Conservation (phyloP, 2,329 filamentous ascomycete genomes). For the Didymella glomerata region DNA sequence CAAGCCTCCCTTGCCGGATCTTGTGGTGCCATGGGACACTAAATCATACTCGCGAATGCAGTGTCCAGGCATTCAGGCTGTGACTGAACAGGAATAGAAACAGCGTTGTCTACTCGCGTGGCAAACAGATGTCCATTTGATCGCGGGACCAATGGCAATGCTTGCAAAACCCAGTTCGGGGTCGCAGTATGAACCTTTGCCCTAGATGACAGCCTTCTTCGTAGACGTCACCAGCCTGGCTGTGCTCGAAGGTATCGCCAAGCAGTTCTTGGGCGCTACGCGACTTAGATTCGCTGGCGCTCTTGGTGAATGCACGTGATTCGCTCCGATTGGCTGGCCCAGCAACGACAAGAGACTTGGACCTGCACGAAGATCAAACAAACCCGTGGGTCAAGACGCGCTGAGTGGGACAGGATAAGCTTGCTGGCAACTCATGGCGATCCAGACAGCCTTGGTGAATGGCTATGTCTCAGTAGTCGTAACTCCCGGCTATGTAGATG, state of each 20-base stretch:
- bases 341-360: slow-evolving; percentile 32
- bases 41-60: slow-evolving; percentile 1
- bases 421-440: slow-evolving; percentile 13
- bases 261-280: slow-evolving; percentile 21
- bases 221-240: slow-evolving; percentile 38
- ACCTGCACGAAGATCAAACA: slow-evolving; percentile 10
- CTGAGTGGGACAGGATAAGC: slow-evolving; percentile 3
- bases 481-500: slow-evolving; percentile 31
- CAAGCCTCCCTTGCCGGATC: slow-evolving; percentile 5
- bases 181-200: slow-evolving; percentile 4
- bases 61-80: slow-evolving; percentile 8
- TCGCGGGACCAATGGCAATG: slow-evolving; percentile 1
- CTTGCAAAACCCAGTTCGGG: background rate
- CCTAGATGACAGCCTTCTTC: slow-evolving; percentile 18
- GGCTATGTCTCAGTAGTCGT: slow-evolving; percentile 30
- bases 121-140: slow-evolving; percentile 2
- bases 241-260: slow-evolving; percentile 34
- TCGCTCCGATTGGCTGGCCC: slow-evolving; percentile 19
- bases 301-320: slow-evolving; percentile 34
- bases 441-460: slow-evolving; percentile 15
- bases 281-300: slow-evolving; percentile 28
- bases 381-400: slow-evolving; percentile 7
- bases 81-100: slow-evolving; percentile 24
- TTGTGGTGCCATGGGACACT: slow-evolving; percentile 3
- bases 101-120: slow-evolving; percentile 4